phyloP scores from a whole-genome alignment of 2,329 filamentous ascomycete genomes.

The Neonectria neomacrospora region DNA sequence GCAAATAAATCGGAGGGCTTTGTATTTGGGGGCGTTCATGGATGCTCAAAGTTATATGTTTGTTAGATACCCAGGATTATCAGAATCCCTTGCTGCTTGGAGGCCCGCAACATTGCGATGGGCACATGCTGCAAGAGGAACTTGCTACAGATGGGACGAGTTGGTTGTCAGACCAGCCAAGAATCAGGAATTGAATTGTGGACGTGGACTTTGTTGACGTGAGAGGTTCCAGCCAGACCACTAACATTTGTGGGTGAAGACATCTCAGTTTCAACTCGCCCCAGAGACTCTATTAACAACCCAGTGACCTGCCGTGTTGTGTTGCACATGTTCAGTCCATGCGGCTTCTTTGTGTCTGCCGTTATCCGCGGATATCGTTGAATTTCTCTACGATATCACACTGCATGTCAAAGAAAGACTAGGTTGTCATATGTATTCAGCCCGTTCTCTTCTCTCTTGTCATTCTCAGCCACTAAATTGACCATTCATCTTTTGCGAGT shows the following conservation, averaged over 20 bases:
- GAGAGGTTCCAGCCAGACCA: background rate
- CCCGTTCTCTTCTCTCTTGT: background rate
- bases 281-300: background rate
- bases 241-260: background rate
- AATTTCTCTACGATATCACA: background rate
- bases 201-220: background rate
- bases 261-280: background rate
- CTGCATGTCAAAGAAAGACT: background rate
- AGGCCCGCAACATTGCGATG: background rate
- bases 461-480: background rate
- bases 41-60: background rate
- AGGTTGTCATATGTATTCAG: background rate
- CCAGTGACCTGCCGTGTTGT: background rate
- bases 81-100: conserved; percentile 2
- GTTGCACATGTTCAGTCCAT: background rate
- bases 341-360: background rate
- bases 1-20: background rate
- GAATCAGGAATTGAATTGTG: background rate
- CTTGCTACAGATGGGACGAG: background rate
- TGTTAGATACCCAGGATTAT: conserved; percentile 38
- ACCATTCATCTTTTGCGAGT: background rate
- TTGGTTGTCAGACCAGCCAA: background rate
- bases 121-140: background rate
- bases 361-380: background rate
- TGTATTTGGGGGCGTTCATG: background rate